Evolutionary conservation across 768 basidiomycete genomes (phyloP).

Genomic region (Suillus fuscotomentosus): DNA sequence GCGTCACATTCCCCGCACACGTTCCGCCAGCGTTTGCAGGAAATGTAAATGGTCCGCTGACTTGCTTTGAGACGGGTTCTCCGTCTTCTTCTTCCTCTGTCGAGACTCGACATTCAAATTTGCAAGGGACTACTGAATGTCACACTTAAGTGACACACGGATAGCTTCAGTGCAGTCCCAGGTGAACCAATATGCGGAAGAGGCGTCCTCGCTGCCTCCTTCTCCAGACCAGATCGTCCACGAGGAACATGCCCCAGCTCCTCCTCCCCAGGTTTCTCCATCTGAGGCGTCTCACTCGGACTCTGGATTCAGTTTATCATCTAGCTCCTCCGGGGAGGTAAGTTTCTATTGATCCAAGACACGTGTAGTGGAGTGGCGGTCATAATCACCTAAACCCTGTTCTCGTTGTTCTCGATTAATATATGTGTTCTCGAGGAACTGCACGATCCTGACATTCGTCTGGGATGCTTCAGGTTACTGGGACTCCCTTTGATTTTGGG

Average conservation of each 20-base stretch:
- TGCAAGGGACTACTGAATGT: constrained; percentile 4
- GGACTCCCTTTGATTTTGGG: constrained; percentile 33
- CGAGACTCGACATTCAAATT: not conserved
- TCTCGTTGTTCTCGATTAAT: constrained; percentile 5
- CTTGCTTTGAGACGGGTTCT: constrained; percentile 2
- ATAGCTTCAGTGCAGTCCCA: not conserved
- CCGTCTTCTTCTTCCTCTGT: not conserved
- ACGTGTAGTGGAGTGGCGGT: constrained; percentile 6
- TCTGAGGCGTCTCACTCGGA: constrained; percentile 25
- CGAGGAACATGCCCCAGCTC: constrained; percentile 7
- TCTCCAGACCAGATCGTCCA: not conserved
- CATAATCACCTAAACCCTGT: constrained; percentile 8
- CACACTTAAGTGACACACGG: not conserved
- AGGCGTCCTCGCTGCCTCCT: not conserved
- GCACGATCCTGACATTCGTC: constrained; percentile 6
- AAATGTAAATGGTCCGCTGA: constrained; percentile 2
- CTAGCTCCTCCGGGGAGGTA: constrained; percentile 32
- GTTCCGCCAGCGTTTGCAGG: constrained; percentile 6
- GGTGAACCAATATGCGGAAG: not conserved
- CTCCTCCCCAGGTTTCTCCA: constrained; percentile 1
- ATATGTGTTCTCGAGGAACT: constrained; percentile 1
- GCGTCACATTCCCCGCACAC: constrained; percentile 7
- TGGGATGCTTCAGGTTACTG: constrained; percentile 24
- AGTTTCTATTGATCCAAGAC: constrained; percentile 11
- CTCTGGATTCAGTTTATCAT: constrained; percentile 30